Evolutionary conservation across 441 rosid species (phyloP), one percentile per base, ranked within the genome.

Genomic region (California macrophylla): DNA sequence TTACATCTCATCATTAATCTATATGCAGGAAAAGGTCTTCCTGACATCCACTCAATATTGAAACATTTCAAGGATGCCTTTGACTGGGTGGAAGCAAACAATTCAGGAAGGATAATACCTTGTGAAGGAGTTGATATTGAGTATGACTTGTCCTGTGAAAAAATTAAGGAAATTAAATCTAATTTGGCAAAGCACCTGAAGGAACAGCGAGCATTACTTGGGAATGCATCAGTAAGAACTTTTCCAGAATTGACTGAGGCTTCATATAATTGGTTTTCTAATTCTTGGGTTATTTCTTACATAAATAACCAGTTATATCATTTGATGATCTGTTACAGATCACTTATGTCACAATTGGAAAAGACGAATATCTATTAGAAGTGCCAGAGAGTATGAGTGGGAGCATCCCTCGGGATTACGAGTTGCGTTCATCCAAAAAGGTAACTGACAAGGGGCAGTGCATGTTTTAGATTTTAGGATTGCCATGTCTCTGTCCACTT

Each of bases 391-490:
- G 85, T 76, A 76, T 92, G 81, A 78, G 83, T 15, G 88, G 86
- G 66, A 85, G 76, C 75, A 80, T 95, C 82, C 95, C 99, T 76
- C 85, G 66, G 32, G 93, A 88, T 77, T 95, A 92, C 76, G 99
- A 95, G 81, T 71, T 90, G 72, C 90, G 96, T 67, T 92, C 99
- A 75, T 95, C 99, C 58, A 95, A 85, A 84, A 95, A 92, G 93
- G 99, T 92, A 77, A 66, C 47, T 36, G n/a, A 12, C 64, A 34
- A 25, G 40, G 34, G 3, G 21, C 13, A 16, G 56, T 2, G 25
- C 75, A 38, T 45, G 32, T 66, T 54, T 66, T 25, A 71, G 56
- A 67, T 66, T 16, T 58, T 26, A 12, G 16, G 23, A 40, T 61
- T 65, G 42, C 42, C 69, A 20, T 23, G 23, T 30, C 20, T 42